These are phyloP conservation scores for Zygosaccharomyces siamensis DNA, from an alignment of 805 yeast species.

Conservation along the genomic window DNA sequence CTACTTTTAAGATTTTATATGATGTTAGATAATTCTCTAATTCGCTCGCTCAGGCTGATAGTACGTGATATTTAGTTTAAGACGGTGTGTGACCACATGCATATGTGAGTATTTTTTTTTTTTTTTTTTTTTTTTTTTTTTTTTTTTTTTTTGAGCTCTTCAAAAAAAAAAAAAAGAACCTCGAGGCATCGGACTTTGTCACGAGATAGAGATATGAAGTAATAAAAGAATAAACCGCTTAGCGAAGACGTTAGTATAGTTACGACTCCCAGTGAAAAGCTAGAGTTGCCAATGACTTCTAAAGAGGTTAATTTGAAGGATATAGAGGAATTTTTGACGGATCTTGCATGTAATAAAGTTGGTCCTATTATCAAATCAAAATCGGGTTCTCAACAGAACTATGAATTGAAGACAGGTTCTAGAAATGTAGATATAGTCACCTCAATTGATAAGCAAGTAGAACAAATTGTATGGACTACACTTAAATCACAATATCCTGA, in stretches of 20 bases:
- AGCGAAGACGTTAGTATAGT: no score
- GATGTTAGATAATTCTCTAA: no score
- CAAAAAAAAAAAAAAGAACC: neutral
- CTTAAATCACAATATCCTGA: slow-evolving; percentile 40
- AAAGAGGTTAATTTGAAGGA: slow-evolving; percentile 23
- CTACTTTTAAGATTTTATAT: slow-evolving; percentile 16
- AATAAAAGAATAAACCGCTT: neutral
- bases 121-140: neutral
- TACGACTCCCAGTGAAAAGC: no score
- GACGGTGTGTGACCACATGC: no score
- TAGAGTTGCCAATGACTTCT: neutral
- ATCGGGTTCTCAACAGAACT: slow-evolving; percentile 40
- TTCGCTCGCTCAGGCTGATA: no score
- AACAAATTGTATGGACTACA: slow-evolving; percentile 36
- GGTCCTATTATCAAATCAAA: slow-evolving; percentile 48
- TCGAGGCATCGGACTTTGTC: neutral
- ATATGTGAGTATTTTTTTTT: neutral
- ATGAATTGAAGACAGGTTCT: slow-evolving; percentile 33
- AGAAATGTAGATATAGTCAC: slow-evolving; percentile 59
- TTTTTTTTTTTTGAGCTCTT: neutral
- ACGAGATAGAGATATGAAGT: neutral
- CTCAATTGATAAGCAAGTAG: slow-evolving; percentile 56
- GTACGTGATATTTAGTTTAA: no score
- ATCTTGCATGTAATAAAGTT: slow-evolving; percentile 27
- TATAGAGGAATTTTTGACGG: slow-evolving; percentile 27